phyloP scores from a whole-genome alignment of 2,329 filamentous ascomycete species.

The Ophioceras dolichostomum region DNA sequence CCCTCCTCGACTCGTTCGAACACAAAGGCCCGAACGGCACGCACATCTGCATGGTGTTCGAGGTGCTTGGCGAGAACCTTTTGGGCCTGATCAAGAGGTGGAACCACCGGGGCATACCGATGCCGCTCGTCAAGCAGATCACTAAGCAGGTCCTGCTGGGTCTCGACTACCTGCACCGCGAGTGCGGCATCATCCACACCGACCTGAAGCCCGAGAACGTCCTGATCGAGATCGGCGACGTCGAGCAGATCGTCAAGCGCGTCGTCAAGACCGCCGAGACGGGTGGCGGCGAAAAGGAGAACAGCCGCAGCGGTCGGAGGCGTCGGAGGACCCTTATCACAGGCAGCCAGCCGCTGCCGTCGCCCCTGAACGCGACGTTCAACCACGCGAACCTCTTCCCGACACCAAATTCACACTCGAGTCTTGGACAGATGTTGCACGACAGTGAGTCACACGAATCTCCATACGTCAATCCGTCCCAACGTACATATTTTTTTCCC shows the following conservation, averaged over 20 bases:
- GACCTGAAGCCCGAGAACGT: conserved; percentile 98
- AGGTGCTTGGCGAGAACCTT: conserved; percentile 91
- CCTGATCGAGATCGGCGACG: conserved; percentile 95
- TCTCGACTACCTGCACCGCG: conserved; percentile 89
- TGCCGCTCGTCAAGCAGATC: conserved; percentile 95
- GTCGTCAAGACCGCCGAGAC: conserved; percentile 71
- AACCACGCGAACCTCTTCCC: conserved; percentile 63
- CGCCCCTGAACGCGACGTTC: conserved; percentile 86
- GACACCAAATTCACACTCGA: conserved; percentile 53
- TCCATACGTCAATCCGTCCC: no score
- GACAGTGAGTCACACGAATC: conserved; percentile 63
- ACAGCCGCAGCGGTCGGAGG: conserved; percentile 82
- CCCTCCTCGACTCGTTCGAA: conserved; percentile 90
- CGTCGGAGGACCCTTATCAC: conserved; percentile 90
- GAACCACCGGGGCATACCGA: conserved; percentile 95
- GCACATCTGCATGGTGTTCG: conserved; percentile 99
- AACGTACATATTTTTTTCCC: background rate
- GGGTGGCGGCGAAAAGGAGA: conserved; percentile 67
- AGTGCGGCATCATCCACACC: conserved; percentile 98
- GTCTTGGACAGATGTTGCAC: conserved; percentile 73
- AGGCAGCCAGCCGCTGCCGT: conserved; percentile 89
- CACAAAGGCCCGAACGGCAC: conserved; percentile 94
- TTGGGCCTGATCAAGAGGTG: conserved; percentile 93
- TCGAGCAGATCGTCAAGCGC: conserved; percentile 95
- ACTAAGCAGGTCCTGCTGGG: conserved; percentile 95